Evolutionary conservation across 2,329 filamentous ascomycete genomes (phyloP).

Genomic region (Trichoderma breve): DNA sequence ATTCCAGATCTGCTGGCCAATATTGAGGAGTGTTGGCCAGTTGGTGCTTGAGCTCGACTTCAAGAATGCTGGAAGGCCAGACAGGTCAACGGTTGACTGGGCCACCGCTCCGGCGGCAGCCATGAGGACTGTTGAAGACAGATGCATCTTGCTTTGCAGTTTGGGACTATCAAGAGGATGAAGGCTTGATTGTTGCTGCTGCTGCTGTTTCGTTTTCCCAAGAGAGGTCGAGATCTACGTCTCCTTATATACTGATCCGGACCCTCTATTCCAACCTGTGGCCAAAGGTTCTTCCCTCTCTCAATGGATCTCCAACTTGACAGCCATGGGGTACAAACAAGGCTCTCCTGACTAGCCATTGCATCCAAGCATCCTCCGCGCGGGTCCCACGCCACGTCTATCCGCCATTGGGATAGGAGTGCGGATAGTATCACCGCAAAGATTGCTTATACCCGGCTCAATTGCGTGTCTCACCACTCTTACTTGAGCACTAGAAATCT

Average conservation of each 20-base stretch:
- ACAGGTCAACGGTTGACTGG: neutral
- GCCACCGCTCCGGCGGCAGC: conserved; percentile 10
- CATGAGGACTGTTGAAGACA: conserved; percentile 6
- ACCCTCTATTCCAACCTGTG: neutral
- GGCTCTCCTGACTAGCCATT: neutral
- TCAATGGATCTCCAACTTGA: neutral
- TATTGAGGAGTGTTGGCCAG: conserved; percentile 21
- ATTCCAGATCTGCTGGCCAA: conserved; percentile 21
- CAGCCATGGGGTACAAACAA: neutral
- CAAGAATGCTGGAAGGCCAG: conserved; percentile 8
- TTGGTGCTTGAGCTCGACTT: conserved; percentile 11
- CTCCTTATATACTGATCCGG: neutral
- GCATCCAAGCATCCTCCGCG: neutral
- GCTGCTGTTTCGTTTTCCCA: neutral
- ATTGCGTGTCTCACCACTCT: neutral
- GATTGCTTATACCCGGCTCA: neutral
- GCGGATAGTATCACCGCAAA: neutral
- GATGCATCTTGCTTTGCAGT: neutral
- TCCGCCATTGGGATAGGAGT: neutral
- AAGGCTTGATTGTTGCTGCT: neutral
- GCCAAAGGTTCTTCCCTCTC: neutral
- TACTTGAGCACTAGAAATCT: conserved; percentile 1
- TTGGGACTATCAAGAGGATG: neutral
- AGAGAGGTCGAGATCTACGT: neutral
- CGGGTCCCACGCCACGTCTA: neutral